These are phyloP conservation scores for Nemania serpens DNA, from an alignment of 2,329 filamentous ascomycete genomes.

Conservation along the genomic window DNA sequence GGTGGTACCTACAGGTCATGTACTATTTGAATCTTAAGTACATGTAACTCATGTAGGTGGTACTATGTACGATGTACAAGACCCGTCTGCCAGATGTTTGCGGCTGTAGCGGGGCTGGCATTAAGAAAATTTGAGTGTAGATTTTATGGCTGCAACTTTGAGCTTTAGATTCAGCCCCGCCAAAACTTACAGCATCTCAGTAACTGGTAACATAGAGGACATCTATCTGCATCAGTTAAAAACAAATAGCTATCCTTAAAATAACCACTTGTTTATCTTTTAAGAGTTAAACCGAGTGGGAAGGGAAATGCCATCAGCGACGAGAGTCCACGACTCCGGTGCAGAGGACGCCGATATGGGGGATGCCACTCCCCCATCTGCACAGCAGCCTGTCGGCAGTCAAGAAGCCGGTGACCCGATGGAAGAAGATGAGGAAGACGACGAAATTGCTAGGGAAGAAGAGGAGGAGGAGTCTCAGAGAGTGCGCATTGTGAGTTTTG, in stretches of 20 bases:
- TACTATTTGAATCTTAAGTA: too few species aligned
- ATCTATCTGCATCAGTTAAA: background rate
- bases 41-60: too few species aligned
- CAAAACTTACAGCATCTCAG: constrained; percentile 14
- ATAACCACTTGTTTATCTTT: too few species aligned
- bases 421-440: constrained; percentile 41
- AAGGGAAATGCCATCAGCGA: constrained; percentile 34
- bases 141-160: constrained; percentile 14
- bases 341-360: constrained; percentile 39
- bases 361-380: constrained; percentile 38
- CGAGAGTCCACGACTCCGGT: constrained; percentile 27
- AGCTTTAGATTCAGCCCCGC: constrained; percentile 20
- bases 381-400: constrained; percentile 48
- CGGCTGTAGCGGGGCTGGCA: constrained; percentile 11
- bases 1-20: background rate
- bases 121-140: background rate
- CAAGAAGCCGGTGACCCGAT: constrained; percentile 41
- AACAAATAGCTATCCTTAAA: too few species aligned
- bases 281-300: background rate
- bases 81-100: background rate
- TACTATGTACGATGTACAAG: too few species aligned
- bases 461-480: constrained; percentile 60
- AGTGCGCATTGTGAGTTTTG: constrained; percentile 62
- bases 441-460: constrained; percentile 48
- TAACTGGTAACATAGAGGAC: background rate